Evolutionary conservation across 495 filamentous ascomycete genomes (phyloP).

Genomic region (Hypoxylon fragiforme): DNA sequence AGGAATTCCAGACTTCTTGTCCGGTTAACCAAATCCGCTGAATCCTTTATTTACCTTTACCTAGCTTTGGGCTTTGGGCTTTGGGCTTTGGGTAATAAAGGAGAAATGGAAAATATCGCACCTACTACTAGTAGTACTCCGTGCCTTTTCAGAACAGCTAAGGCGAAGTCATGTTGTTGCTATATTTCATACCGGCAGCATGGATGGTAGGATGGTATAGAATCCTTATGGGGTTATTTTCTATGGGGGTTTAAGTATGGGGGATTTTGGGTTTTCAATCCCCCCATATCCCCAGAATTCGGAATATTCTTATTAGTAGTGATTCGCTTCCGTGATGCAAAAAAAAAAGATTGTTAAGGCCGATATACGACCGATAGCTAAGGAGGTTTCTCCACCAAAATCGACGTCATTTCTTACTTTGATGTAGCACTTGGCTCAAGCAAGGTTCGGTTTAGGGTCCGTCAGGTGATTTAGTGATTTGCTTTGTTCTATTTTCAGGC

Average conservation of each 20-base stretch:
- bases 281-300: neutral
- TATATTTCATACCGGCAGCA: neutral
- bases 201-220: neutral
- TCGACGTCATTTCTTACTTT: slow-evolving; percentile 32
- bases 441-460: slow-evolving; percentile 10
- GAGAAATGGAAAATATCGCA: too few species aligned
- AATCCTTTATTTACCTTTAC: too few species aligned
- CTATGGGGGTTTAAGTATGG: neutral
- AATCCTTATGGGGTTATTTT: neutral
- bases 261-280: too few species aligned
- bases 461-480: neutral
- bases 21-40: too few species aligned
- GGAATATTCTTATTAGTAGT: neutral
- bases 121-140: too few species aligned
- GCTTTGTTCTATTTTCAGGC: neutral
- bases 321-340: too few species aligned
- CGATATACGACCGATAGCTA: slow-evolving; percentile 33
- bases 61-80: too few species aligned
- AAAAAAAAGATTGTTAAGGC: slow-evolving; percentile 6
- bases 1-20: too few species aligned
- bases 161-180: too few species aligned
- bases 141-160: too few species aligned
- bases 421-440: neutral
- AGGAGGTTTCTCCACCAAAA: slow-evolving; percentile 1
- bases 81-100: too few species aligned